These are phyloP conservation scores for Solanum virginianum DNA, from an alignment of 257 asterid genomes.

Conservation along the genomic window DNA sequence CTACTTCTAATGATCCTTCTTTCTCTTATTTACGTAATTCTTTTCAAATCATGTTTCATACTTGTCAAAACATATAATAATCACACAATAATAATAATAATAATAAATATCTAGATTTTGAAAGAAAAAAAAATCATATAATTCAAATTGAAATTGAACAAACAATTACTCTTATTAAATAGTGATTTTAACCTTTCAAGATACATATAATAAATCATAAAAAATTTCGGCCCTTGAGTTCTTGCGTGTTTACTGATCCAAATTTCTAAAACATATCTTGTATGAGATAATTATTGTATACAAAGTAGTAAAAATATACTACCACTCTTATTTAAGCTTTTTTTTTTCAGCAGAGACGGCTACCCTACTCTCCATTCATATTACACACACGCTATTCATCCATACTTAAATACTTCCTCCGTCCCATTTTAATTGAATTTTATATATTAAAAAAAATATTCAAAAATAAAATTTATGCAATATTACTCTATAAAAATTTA, in stretches of 20 bases:
- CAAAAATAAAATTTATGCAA: too few relatives aligned
- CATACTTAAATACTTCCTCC: too few relatives aligned
- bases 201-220: neutral
- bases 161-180: too few relatives aligned
- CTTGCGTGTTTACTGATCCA: too few relatives aligned
- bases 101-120: neutral
- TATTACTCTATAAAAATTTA: too few relatives aligned
- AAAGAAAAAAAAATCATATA: neutral
- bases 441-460: too few relatives aligned
- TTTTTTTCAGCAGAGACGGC: neutral
- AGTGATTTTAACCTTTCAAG: neutral
- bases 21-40: neutral
- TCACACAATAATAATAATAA: neutral
- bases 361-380: neutral
- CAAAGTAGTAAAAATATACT: neutral
- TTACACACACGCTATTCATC: too few relatives aligned
- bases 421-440: too few relatives aligned
- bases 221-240: neutral
- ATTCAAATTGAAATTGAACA: too few relatives aligned
- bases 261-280: neutral
- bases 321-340: neutral
- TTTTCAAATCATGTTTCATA: neutral
- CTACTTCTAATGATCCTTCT: neutral
- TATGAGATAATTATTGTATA: neutral
- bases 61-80: neutral